These are phyloP conservation scores for Kalmanozyma brasiliensis DNA, from an alignment of 1,284 basidiomycete species.

Conservation along the genomic window DNA sequence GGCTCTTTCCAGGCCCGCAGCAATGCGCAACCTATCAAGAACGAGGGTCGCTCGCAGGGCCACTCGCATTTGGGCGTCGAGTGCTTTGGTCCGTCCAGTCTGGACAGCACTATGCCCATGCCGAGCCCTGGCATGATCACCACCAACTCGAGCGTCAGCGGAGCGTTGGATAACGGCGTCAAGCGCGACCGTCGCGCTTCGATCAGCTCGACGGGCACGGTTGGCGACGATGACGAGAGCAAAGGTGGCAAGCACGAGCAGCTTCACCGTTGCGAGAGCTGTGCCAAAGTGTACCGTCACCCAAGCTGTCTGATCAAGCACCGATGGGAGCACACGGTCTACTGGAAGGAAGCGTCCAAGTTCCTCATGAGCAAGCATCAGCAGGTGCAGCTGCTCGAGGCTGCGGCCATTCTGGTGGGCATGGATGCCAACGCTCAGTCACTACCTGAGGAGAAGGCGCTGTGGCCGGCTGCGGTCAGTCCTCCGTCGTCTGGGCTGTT, in stretches of 20 bases:
- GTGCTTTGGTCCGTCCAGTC: constrained; percentile 56
- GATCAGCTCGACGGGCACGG: constrained; percentile 67
- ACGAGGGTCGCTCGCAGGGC: constrained; percentile 43
- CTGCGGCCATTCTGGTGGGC: constrained; percentile 85
- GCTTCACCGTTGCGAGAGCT: constrained; percentile 88
- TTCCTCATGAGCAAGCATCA: constrained; percentile 95
- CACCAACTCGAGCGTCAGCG: constrained; percentile 14
- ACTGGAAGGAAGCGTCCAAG: constrained; percentile 96
- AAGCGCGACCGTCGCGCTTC: constrained; percentile 67
- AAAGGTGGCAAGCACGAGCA: constrained; percentile 46
- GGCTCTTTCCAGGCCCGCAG: constrained; percentile 39
- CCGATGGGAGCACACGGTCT: constrained; percentile 95
- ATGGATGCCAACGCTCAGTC: constrained; percentile 75
- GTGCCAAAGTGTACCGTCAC: constrained; percentile 84
- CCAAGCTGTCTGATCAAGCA: constrained; percentile 95
- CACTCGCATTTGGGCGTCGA: constrained; percentile 62
- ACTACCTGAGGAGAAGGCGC: constrained; percentile 87
- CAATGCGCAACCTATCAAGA: constrained; percentile 37
- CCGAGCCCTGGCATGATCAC: constrained; percentile 43
- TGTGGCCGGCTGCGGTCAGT: constrained; percentile 73
- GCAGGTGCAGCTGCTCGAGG: constrained; percentile 96
- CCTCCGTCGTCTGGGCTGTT: constrained; percentile 70
- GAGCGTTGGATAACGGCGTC: constrained; percentile 12
- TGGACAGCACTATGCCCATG: constrained; percentile 49
- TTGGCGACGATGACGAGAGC: constrained; percentile 74